Percentiles rank a stretch among this genome's conserved stretches.
phyloP scores from a whole-genome alignment of 1,284 basidiomycete genomes.

The Leccinum fuscescens region DNA sequence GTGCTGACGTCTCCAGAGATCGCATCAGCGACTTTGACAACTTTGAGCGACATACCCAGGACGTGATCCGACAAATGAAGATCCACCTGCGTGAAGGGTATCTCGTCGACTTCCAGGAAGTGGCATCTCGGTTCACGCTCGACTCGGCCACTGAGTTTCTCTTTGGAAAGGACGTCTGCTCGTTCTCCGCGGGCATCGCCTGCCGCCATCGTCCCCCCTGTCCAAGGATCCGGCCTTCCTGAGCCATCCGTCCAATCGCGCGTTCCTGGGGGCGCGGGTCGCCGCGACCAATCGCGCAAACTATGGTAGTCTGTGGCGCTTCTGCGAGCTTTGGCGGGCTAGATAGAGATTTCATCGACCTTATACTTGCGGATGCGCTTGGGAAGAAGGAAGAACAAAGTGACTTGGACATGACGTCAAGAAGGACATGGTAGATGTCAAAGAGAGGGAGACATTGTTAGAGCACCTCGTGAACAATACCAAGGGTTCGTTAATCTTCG shows the following conservation, averaged over 20 bases:
- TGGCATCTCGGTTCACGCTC: slow-evolving; percentile 45
- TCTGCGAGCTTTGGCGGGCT: slow-evolving; percentile 26
- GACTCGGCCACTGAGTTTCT: slow-evolving; percentile 52
- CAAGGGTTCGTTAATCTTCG: slow-evolving; percentile 19
- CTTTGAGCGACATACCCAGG: slow-evolving; percentile 48
- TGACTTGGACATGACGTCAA: not conserved
- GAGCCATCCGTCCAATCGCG: slow-evolving; percentile 25
- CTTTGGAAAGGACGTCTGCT: slow-evolving; percentile 41
- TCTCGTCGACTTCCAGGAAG: slow-evolving; percentile 52
- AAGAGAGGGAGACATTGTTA: slow-evolving; percentile 29
- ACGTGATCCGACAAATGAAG: slow-evolving; percentile 40
- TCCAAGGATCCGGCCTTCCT: slow-evolving; percentile 12
- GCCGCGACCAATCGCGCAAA: slow-evolving; percentile 8
- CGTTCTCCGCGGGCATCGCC: slow-evolving; percentile 35
- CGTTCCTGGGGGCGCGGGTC: slow-evolving; percentile 25
- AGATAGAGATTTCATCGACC: slow-evolving; percentile 22
- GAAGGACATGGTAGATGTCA: not conserved
- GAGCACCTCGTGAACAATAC: slow-evolving; percentile 31
- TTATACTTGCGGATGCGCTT: slow-evolving; percentile 29
- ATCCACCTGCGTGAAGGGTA: slow-evolving; percentile 40
- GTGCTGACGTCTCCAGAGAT: slow-evolving; percentile 35
- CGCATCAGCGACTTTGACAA: slow-evolving; percentile 53
- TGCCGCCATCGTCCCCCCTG: slow-evolving; percentile 31
- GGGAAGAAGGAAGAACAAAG: slow-evolving; percentile 24
- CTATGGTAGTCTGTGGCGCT: slow-evolving; percentile 27